phyloP scores from a whole-genome alignment of 495 filamentous ascomycete genomes.

The Neurospora cerealis region DNA sequence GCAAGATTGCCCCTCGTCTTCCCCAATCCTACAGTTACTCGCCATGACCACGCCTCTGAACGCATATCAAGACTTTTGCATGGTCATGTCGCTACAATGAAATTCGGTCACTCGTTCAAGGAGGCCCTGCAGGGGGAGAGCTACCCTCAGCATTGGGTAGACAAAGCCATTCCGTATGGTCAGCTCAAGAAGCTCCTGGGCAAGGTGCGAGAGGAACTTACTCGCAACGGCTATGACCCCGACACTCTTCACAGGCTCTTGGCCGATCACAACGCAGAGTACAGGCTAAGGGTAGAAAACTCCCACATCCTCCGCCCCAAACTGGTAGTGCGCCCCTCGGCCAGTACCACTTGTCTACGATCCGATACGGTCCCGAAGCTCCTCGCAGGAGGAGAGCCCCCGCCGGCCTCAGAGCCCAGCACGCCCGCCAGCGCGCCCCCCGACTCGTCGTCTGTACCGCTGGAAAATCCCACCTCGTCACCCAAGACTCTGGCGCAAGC shows the following conservation, averaged over 20 bases:
- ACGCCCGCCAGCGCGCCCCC: background rate
- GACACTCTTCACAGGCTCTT: conserved; percentile 47
- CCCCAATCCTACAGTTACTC: conserved; percentile 1
- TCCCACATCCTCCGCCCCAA: conserved; percentile 16
- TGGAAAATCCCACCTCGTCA: background rate
- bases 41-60: conserved; percentile 17
- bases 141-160: conserved; percentile 57
- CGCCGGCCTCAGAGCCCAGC: background rate
- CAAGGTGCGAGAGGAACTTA: conserved; percentile 51
- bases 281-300: conserved; percentile 32
- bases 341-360: background rate
- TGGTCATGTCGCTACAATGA: conserved; percentile 41
- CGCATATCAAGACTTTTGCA: conserved; percentile 9
- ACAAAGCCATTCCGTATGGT: conserved; percentile 59
- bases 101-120: conserved; percentile 62
- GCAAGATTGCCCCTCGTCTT: background rate
- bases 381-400: conserved; percentile 1
- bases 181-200: conserved; percentile 70
- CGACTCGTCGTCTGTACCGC: background rate
- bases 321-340: conserved; percentile 16
- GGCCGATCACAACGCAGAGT: conserved; percentile 32
- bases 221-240: conserved; percentile 48
- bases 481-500: background rate
- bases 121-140: conserved; percentile 45
- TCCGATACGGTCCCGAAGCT: background rate